Base-by-base conservation (phyloP, 495 filamentous ascomycete species). In the Lophiotrema nucula region DNA sequence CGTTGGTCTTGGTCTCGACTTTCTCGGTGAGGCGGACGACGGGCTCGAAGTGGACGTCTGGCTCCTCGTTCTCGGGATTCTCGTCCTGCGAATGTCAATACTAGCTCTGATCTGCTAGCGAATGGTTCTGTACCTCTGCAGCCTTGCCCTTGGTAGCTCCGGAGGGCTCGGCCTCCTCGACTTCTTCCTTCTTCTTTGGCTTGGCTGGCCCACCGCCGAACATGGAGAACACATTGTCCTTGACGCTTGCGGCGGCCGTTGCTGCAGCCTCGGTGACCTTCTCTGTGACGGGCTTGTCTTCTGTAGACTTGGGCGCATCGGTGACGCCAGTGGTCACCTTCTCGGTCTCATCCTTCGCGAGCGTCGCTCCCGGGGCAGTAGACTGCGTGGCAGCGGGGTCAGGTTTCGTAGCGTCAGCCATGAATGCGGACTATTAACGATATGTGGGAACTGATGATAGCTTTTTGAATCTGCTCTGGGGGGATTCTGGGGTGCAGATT, bases 11-110 rank as follows among this genome's bases (percentile, higher is more conserved):
- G 67, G 84, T 87, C 70, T 96, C 91, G 48, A 97, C 87, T 78
- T 93, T 91, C 80, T 97, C 89, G 44, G 91, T 96, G 68, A 99
- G 80, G 73, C 81, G 89, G 70, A 95, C 88, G 58, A 98, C 89
- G 50, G 93, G 93, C 78, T 96, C 90, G 77, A 97, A 98, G 76
- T 97, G 87, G 58, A 96, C 89, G 56, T 97, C 92, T n/a, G n/a
- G n/a, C 43, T 88, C 87, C 65, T 89, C 90, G 71, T 89, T 70
- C 52, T 67, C 58, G 23, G 67, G 62, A 42, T 67, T 67, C 26
- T 70, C 69, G 15, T 72, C 69, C 35, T 70, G 55, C 39, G 23
- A 41, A 11, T 39, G n/a, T n/a, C n/a, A n/a, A n/a, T n/a, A 33
- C 56, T 18, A 62, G 26, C 35, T 41, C 4, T n/a, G n/a, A n/a